Percentiles rank a stretch among this genome's conserved stretches.
Conservation (phyloP, 345 rosid species). For the Lumnitzera racemosa region DNA sequence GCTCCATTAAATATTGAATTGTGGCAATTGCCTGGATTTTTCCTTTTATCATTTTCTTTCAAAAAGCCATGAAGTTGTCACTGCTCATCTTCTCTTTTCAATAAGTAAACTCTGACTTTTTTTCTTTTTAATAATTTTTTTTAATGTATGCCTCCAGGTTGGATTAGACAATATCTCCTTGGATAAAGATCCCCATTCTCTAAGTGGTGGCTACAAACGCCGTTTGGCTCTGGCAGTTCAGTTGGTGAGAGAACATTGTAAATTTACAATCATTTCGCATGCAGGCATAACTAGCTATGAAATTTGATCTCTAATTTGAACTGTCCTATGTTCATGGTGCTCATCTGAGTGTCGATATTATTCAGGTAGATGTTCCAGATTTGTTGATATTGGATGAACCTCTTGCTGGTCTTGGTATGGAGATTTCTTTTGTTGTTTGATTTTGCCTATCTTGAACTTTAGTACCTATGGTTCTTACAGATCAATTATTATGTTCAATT, state of each 20-base stretch:
- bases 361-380: constrained; percentile 81
- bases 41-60: background rate
- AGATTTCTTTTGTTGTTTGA: constrained; percentile 2
- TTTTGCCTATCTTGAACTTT: no score
- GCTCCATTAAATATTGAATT: constrained; percentile 10
- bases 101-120: constrained; percentile 1
- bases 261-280: no score
- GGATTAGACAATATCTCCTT: constrained; percentile 68
- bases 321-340: no score
- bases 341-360: constrained; percentile 1
- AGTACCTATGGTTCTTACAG: no score
- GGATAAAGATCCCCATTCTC: constrained; percentile 81
- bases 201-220: constrained; percentile 93
- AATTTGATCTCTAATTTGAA: no score
- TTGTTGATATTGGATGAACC: constrained; percentile 86
- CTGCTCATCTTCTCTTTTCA: background rate
- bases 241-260: constrained; percentile 39
- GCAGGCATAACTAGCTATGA: no score
- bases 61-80: no score
- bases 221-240: constrained; percentile 91
- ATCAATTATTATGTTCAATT: background rate
- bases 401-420: constrained; percentile 93
- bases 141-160: constrained; percentile 44
- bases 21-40: constrained; percentile 4
- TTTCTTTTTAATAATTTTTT: no score